Evolutionary conservation across 208 protist species (phyloP).

Genomic region (Trypanosoma boissoni): DNA sequence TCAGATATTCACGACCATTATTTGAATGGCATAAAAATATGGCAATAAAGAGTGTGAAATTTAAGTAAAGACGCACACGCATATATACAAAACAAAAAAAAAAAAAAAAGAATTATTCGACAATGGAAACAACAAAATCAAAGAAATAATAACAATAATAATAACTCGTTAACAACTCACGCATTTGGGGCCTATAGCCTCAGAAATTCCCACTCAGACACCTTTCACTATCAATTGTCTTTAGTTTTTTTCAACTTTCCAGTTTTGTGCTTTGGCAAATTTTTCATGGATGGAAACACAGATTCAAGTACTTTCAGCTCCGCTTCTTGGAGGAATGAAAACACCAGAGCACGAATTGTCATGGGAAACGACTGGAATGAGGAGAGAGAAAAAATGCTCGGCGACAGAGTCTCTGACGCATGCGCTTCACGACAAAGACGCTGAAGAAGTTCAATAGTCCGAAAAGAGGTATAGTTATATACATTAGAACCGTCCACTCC

Average conservation of each 20-base stretch:
- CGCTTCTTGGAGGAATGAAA: constrained; percentile 40
- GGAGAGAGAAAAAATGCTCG: constrained; percentile 29
- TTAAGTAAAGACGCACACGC: background rate
- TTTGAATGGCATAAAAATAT: constrained; percentile 4
- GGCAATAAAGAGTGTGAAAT: constrained; percentile 1
- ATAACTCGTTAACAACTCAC: too few relatives aligned
- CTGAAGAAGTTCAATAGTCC: constrained; percentile 52
- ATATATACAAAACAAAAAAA: constrained; percentile 13
- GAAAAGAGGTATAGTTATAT: constrained; percentile 75
- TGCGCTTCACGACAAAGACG: constrained; percentile 40
- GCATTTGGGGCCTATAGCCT: too few relatives aligned
- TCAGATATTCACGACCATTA: too few relatives aligned
- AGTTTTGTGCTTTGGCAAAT: constrained; percentile 15
- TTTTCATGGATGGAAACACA: constrained; percentile 46
- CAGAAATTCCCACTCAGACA: too few relatives aligned
- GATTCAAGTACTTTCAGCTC: constrained; percentile 32
- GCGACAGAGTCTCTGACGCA: constrained; percentile 22
- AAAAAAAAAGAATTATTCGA: constrained; percentile 9
- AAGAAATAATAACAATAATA: constrained; percentile 1
- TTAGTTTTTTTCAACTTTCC: background rate
- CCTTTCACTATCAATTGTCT: too few relatives aligned
- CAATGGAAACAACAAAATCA: background rate
- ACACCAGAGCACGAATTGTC: constrained; percentile 42
- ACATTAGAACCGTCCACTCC: constrained; percentile 63
- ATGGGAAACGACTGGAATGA: constrained; percentile 64